Conservation (phyloP, 371 early-diverging fungal genomes). For the Mortierella sp. region DNA sequence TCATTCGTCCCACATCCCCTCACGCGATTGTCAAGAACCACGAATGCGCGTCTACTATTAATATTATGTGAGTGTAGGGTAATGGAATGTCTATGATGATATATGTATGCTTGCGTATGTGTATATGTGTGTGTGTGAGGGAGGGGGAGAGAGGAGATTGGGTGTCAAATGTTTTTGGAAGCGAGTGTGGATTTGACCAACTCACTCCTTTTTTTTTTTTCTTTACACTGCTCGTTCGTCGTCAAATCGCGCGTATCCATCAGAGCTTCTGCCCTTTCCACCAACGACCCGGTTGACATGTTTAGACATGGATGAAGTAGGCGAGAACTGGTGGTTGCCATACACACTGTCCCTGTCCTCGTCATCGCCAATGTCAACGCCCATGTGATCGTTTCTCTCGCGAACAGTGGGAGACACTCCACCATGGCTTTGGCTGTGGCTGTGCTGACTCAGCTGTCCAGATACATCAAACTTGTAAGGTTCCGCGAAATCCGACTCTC, state of each 20-base stretch:
- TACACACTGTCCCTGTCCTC: constrained; percentile 42
- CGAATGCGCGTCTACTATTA: no score
- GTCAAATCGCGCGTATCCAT: constrained; percentile 44
- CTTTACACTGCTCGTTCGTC: constrained; percentile 20
- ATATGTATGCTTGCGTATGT: no score
- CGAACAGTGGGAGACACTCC: background rate
- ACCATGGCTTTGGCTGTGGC: background rate
- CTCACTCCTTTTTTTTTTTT: no score
- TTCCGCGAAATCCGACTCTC: constrained; percentile 20
- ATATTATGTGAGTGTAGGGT: no score
- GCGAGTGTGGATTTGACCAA: no score
- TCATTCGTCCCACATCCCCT: no score
- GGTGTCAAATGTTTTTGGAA: no score
- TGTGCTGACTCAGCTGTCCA: constrained; percentile 23
- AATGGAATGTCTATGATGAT: no score
- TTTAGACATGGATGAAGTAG: constrained; percentile 1
- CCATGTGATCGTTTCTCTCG: background rate
- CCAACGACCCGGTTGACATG: constrained; percentile 11
- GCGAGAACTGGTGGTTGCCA: constrained; percentile 36
- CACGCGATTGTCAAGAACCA: no score
- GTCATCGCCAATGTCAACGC: constrained; percentile 3
- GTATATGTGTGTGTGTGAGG: no score
- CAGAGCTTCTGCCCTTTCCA: constrained; percentile 30
- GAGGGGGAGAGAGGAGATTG: no score
- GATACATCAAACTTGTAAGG: constrained; percentile 49